Percentiles rank a stretch among this genome's conserved stretches.
Conservation (phyloP, 2,329 filamentous ascomycete genomes). For the Penicillium digitatum region DNA sequence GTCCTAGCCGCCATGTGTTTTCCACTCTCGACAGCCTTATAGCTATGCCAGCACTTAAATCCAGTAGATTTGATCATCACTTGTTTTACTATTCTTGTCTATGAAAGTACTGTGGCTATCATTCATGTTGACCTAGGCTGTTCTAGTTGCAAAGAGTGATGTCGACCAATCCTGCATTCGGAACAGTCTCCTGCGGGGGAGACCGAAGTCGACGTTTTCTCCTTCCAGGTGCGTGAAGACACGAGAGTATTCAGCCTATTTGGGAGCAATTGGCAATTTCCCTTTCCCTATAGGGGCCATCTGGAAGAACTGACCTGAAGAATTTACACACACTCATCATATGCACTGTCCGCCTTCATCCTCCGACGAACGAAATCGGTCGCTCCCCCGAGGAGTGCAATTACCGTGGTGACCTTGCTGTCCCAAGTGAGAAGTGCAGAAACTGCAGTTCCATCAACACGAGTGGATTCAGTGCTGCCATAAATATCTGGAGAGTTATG, state of each 20-base stretch:
- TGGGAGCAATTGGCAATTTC: not conserved
- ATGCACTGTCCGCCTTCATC: slow-evolving; percentile 40
- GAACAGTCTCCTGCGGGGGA: slow-evolving; percentile 5
- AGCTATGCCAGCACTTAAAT: not conserved
- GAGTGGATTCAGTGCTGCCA: slow-evolving; percentile 43
- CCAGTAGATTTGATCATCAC: not conserved
- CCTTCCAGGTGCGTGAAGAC: slow-evolving; percentile 13
- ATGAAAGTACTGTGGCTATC: not conserved
- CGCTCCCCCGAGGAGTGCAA: slow-evolving; percentile 40
- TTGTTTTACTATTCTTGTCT: not conserved
- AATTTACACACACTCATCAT: slow-evolving; percentile 32
- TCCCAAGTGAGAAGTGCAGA: slow-evolving; percentile 46
- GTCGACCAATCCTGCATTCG: slow-evolving; percentile 7
- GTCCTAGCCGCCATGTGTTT: not conserved
- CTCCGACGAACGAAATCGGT: slow-evolving; percentile 38
- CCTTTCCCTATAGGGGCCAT: too few relatives aligned
- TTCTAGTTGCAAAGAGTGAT: not conserved
- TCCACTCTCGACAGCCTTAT: not conserved
- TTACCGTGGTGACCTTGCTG: slow-evolving; percentile 44
- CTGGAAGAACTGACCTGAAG: not conserved
- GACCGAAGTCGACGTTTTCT: slow-evolving; percentile 12
- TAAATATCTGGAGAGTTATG: slow-evolving; percentile 25
- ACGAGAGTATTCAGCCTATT: slow-evolving; percentile 9
- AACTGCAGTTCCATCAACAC: slow-evolving; percentile 39
- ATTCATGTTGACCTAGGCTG: not conserved